Base-by-base conservation (phyloP, 139 green algal genomes). In the Coelastrella sp. region DNA sequence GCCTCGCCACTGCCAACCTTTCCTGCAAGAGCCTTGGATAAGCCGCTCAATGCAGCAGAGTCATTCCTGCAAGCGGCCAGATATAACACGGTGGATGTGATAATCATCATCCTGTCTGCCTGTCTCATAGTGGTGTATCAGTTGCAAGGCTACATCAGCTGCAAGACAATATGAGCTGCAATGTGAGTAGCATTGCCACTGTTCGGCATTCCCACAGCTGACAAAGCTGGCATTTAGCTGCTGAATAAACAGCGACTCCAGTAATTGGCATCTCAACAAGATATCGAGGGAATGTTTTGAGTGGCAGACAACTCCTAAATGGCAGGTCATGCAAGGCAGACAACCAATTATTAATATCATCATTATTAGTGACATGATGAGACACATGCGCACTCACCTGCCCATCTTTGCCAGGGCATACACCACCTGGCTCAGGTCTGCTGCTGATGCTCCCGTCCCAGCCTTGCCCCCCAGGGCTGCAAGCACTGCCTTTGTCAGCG, bases 371-470 rank as follows among this genome's bases (percentile, higher is more conserved):
- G 3, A 49, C 35, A 49, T 49, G 35, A 49, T 5, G 35, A 49
- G 1, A 49, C 35, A 49, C 35, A 49, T 49, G 35, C 35, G 35
- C 35, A 49, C 35, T 78, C 65, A 91, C 79, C 88, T 79, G 68
- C 91, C 74, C 80, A 94, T 79, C n/a, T 92, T 91, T 7, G 93
- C 93, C 66, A 95, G 83, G 17, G 87, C 93, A 92, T 92, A 96
- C 76, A 93, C 75, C 7, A 89, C 92, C 89, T 96, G 92, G 19
- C 82, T 88, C 4, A 87, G 24, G 73, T 91, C 91, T 87, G 79
- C 89, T 61, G 60, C 89, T 84, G 59, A 82, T 24, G 57, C 82
- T n/a, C 56, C 93, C 22, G 75, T 88, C 7, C 58, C 90, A n/a
- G 87, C 81, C 92, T 93, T 94, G 74, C 84, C 80, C 12, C 68